Percentiles rank a stretch among this genome's conserved stretches.
Conservation (phyloP, 2,329 filamentous ascomycete genomes). For the Fusarium circinatum region DNA sequence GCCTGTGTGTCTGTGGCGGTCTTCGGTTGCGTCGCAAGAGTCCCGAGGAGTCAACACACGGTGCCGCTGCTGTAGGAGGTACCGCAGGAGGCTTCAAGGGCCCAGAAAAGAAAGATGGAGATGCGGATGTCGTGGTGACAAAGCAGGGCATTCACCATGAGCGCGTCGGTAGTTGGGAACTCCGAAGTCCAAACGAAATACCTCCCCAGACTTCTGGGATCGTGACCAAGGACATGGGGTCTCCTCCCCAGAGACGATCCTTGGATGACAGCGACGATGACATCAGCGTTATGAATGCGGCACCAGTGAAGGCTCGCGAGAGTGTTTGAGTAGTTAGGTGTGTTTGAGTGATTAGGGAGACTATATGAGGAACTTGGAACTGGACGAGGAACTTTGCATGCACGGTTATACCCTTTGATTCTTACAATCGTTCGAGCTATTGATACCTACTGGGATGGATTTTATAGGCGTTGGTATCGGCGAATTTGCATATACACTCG, state of each 20-base stretch:
- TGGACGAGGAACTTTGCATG: not conserved
- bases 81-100: constrained; percentile 56
- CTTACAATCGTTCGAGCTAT: constrained; percentile 31
- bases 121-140: constrained; percentile 55
- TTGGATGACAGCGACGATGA: constrained; percentile 47
- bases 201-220: constrained; percentile 33
- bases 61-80: constrained; percentile 42
- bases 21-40: constrained; percentile 45
- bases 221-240: constrained; percentile 39
- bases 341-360: not conserved
- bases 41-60: not conserved
- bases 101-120: constrained; percentile 56
- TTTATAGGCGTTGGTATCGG: constrained; percentile 28
- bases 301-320: constrained; percentile 53
- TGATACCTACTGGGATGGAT: constrained; percentile 7
- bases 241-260: constrained; percentile 27
- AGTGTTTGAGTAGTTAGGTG: constrained; percentile 45
- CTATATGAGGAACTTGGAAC: not conserved
- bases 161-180: constrained; percentile 62
- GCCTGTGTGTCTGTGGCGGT: constrained; percentile 48
- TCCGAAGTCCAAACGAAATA: constrained; percentile 42
- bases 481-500: constrained; percentile 13
- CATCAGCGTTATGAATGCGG: constrained; percentile 50
- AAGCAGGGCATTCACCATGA: constrained; percentile 55
- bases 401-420: constrained; percentile 39